A percentile compares a stretch with the other conserved stretches of the same genome.
Conservation (phyloP, 768 basidiomycete genomes). For the Leccinum pellstonianum region DNA sequence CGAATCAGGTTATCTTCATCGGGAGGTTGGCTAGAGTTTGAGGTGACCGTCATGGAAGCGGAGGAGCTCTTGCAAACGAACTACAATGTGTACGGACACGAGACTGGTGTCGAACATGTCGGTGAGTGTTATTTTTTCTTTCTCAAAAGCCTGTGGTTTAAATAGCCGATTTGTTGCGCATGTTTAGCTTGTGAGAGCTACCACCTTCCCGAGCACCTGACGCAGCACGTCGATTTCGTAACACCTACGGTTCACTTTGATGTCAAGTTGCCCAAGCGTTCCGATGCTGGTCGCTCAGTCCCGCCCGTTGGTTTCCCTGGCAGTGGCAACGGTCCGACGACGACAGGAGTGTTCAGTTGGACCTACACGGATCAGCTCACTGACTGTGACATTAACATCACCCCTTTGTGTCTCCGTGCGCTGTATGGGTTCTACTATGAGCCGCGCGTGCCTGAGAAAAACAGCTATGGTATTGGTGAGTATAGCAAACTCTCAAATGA, state of each 20-base stretch:
- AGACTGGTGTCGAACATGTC: constrained; percentile 38
- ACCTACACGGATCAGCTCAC: constrained; percentile 12
- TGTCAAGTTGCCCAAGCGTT: constrained; percentile 26
- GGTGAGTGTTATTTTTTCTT: constrained; percentile 23
- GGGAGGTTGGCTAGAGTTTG: constrained; percentile 41
- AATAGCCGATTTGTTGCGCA: neutral
- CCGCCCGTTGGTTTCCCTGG: constrained; percentile 16
- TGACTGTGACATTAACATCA: constrained; percentile 43
- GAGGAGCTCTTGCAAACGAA: constrained; percentile 43
- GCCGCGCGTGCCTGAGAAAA: constrained; percentile 41
- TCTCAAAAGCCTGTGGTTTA: neutral
- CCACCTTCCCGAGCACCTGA: constrained; percentile 39
- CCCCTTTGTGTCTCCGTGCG: constrained; percentile 55
- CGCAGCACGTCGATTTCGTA: constrained; percentile 41
- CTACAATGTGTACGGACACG: constrained; percentile 43
- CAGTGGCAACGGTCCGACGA: constrained; percentile 18
- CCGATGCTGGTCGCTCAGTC: neutral
- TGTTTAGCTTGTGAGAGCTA: constrained; percentile 40
- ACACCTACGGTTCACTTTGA: constrained; percentile 46
- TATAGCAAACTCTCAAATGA: constrained; percentile 2
- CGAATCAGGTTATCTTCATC: constrained; percentile 35
- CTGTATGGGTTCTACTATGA: constrained; percentile 56
- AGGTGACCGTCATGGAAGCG: constrained; percentile 41
- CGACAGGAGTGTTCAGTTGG: constrained; percentile 19
- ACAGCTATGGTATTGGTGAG: constrained; percentile 54